Evolutionary conservation across 495 filamentous ascomycete species (phyloP).

Genomic region (Aspergillus bridgeri): DNA sequence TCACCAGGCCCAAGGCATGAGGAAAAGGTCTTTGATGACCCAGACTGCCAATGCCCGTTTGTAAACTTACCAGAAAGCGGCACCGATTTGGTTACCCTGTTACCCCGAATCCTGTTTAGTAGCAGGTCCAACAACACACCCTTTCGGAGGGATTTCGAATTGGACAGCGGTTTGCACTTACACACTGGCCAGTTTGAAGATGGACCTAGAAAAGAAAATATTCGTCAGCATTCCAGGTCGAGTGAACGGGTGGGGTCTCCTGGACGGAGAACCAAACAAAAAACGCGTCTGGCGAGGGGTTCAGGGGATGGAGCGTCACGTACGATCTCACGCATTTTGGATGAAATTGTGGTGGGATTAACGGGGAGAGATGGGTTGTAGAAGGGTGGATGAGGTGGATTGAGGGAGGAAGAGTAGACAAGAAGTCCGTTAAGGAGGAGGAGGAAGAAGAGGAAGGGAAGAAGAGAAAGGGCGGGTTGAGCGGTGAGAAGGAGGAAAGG

Average conservation of each 20-base stretch:
- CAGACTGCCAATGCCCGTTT: background rate
- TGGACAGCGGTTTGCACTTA: conserved; percentile 46
- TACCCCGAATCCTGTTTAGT: conserved; percentile 29
- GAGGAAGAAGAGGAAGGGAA: conserved; percentile 19
- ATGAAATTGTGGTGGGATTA: conserved; percentile 42
- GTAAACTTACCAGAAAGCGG: conserved; percentile 86
- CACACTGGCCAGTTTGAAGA: conserved; percentile 99
- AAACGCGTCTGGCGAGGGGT: conserved; percentile 36
- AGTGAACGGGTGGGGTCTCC: conserved; percentile 44
- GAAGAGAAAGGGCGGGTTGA: conserved; percentile 21
- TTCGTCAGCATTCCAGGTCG: conserved; percentile 12
- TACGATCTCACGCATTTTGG: conserved; percentile 95
- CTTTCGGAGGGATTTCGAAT: conserved; percentile 7
- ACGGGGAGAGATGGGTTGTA: conserved; percentile 6
- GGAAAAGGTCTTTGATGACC: background rate
- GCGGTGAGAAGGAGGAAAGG: conserved; percentile 22
- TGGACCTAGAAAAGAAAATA: conserved; percentile 61
- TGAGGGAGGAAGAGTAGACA: conserved; percentile 20
- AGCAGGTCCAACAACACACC: conserved; percentile 5
- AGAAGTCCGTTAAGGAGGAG: conserved; percentile 16
- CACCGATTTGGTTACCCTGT: conserved; percentile 99
- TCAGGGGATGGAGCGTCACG: conserved; percentile 41
- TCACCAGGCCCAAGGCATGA: background rate
- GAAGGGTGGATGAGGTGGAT: conserved; percentile 19
- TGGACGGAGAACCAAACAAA: conserved; percentile 25